Evolutionary conservation across 192 early-diverging fungal species (phyloP), one percentile per base, ranked within the genome.

Genomic region (Thamnidium elegans): DNA sequence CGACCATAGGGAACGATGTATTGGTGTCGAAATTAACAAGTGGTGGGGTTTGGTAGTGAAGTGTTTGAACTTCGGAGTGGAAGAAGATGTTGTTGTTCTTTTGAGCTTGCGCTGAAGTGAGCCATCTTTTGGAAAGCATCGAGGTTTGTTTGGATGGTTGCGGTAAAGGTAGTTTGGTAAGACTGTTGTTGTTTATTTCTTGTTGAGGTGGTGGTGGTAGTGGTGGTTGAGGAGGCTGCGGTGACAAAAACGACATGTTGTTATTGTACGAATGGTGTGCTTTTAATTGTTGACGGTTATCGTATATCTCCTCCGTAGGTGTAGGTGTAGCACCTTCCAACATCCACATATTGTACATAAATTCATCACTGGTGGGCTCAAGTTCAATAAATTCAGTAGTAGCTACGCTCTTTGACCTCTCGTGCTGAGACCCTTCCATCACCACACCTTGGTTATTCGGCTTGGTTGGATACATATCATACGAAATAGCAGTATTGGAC

Each of bases 41-140:
- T 26, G 26, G 26, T 3, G 55, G 31, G 19, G 55, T 56, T 56
- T 56, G 55, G 17, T 30, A 56, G 32, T 56, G 55, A 8, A 56
- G 31, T 21, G 55, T 56, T 56, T 56, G 55, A 34, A 56, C n/a
- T 56, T 56, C 55, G 32, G 32, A 39, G 19, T 56, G 30, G 2
- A 56, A 39, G n/a, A 56, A 56, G 9, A 56, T 17, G 0, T 55
- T 55, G 9, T 6, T 9, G 7, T 31, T 32, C 7, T 3, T 34
- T 17, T 30, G 34, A 3, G 31, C 30, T 17, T 56, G 55, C 15
- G 47, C 19, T 36, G 55, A 17, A 0, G 55, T 11, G n/a, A 30
- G 14, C 55, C 55, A 56, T 1, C n/a, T 56, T 34, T 56, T 56
- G 17, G 31, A 17, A 9, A 39, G 30, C 31, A 56, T 56, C 10